phyloP scores from a whole-genome alignment of 805 yeast species.

The Candida wancherniae region DNA sequence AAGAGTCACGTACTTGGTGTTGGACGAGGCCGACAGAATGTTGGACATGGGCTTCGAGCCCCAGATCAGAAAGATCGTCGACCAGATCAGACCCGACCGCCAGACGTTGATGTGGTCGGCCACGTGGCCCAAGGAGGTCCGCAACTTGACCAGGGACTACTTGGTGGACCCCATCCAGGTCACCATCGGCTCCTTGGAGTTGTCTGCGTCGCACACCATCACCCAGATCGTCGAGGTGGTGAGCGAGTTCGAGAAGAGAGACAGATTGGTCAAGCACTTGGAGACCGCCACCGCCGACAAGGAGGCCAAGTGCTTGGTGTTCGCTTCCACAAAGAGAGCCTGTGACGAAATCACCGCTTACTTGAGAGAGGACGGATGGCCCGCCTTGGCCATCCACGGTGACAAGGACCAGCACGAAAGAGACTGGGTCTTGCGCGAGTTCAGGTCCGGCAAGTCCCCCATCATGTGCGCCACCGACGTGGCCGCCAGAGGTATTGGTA shows the following conservation, averaged over 20 bases:
- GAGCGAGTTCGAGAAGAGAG: constrained; percentile 91
- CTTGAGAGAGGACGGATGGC: constrained; percentile 96
- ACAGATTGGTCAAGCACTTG: constrained; percentile 76
- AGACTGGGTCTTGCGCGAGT: constrained; percentile 96
- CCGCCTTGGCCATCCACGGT: constrained; percentile 98
- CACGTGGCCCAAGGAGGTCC: constrained; percentile 99
- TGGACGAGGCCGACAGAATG: constrained; percentile 99
- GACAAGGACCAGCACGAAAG: constrained; percentile 97
- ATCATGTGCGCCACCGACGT: constrained; percentile 99
- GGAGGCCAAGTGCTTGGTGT: constrained; percentile 76
- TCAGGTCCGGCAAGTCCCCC: constrained; percentile 88
- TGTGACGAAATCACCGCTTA: constrained; percentile 93
- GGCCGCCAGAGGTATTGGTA: constrained; percentile 99
- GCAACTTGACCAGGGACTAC: constrained; percentile 87
- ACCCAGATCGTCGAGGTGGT: constrained; percentile 90
- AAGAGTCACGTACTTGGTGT: constrained; percentile 93
- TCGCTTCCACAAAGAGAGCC: constrained; percentile 95
- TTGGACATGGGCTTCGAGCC: constrained; percentile 99
- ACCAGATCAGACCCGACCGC: constrained; percentile 98
- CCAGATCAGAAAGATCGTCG: constrained; percentile 96
- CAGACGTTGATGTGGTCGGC: constrained; percentile 99
- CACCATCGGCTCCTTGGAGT: constrained; percentile 90
- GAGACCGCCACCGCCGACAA: constrained; percentile 69
- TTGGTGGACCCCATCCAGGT: constrained; percentile 93
- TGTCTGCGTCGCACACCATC: constrained; percentile 94